Conservation (phyloP, 2,329 filamentous ascomycete genomes). For the Fusarium dlaminii region DNA sequence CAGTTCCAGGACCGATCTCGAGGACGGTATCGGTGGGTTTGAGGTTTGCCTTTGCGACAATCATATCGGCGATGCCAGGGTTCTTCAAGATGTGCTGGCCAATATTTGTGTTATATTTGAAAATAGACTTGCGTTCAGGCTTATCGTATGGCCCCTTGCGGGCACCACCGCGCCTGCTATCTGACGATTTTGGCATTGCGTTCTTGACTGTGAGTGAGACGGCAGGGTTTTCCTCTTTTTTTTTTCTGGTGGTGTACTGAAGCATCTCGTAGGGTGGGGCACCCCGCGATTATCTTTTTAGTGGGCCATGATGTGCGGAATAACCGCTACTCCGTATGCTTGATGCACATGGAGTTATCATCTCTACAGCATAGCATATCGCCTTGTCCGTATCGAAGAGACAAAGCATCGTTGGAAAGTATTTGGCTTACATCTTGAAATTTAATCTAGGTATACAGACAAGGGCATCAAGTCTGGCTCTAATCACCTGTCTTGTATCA, state of each 20-base stretch:
- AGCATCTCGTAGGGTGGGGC: background rate
- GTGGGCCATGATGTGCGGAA: background rate
- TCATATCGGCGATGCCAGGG: background rate
- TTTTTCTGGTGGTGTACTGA: background rate
- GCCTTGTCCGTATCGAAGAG: background rate
- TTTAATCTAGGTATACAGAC: background rate
- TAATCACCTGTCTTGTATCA: background rate
- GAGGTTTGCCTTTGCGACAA: background rate
- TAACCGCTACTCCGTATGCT: background rate
- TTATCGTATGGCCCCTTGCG: background rate
- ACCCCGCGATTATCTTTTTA: background rate
- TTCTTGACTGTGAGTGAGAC: background rate
- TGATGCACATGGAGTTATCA: background rate
- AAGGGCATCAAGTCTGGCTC: background rate
- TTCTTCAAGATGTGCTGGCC: background rate
- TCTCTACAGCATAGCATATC: background rate
- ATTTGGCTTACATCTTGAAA: background rate
- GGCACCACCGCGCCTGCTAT: background rate
- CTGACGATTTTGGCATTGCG: background rate
- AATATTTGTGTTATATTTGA: background rate
- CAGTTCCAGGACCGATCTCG: background rate
- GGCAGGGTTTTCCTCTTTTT: background rate
- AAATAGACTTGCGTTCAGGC: background rate
- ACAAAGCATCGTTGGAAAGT: background rate
- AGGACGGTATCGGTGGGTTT: background rate